phyloP scores from a whole-genome alignment of 164 flowering plant genomes.

The Stephania japonica region DNA sequence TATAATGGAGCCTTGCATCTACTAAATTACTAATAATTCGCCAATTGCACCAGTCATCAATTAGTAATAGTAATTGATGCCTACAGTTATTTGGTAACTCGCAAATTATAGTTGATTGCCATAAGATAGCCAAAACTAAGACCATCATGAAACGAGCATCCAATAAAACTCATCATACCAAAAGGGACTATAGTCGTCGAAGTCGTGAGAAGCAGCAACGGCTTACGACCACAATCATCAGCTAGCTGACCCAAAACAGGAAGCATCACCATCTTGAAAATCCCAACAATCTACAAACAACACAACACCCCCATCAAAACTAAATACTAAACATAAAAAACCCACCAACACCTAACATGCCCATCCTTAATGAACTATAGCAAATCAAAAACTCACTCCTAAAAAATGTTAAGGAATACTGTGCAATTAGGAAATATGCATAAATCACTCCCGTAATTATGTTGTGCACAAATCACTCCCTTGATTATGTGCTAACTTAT shows the following conservation, averaged over 20 bases:
- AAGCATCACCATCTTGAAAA: conserved; percentile 75
- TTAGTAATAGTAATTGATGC: too few relatives aligned
- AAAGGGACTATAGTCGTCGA: conserved; percentile 73
- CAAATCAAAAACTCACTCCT: background rate
- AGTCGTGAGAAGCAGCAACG: conserved; percentile 60
- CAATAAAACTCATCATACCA: conserved; percentile 33
- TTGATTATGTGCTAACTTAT: too few relatives aligned
- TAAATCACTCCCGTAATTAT: too few relatives aligned
- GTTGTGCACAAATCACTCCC: too few relatives aligned
- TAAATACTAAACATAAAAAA: background rate
- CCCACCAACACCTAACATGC: background rate
- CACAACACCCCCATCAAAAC: conserved; percentile 7
- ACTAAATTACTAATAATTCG: background rate
- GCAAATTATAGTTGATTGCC: background rate
- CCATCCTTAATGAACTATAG: background rate
- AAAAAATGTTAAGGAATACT: too few relatives aligned
- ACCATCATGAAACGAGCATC: background rate
- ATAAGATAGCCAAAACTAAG: background rate
- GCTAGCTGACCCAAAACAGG: conserved; percentile 85
- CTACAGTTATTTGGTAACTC: background rate
- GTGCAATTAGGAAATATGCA: too few relatives aligned
- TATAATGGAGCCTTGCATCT: background rate
- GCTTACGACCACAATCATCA: conserved; percentile 89
- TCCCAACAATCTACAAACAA: conserved; percentile 58
- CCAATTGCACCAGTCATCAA: background rate